Evolutionary conservation across 306 rosid species (phyloP), one percentile per base, ranked within the genome.

Genomic region (Sindora glabra): DNA sequence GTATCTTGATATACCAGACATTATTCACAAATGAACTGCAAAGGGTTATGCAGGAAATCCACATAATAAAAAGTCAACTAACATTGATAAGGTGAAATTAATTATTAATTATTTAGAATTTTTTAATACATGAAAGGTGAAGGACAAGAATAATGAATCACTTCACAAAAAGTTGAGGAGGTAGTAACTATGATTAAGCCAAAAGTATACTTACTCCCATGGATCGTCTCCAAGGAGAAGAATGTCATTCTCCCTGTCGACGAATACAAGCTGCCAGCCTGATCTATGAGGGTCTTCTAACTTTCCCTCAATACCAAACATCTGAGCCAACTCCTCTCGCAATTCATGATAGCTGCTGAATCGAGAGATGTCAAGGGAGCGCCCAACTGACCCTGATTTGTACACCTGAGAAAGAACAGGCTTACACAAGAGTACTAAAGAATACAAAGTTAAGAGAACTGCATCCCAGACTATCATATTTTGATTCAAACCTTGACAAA

Each of bases 191-290:
- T n/a, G n/a, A n/a, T n/a, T n/a, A n/a, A n/a, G n/a, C n/a, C n/a
- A n/a, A n/a, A n/a, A n/a, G n/a, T n/a, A 74, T 26, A 74, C 96
- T 89, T 83, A 85, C 96, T 89, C 94, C 96, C 96, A 89, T 17
- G 96, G 96, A 50, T 83, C 96, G 59, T 89, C 96, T 33, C 96
- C 96, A 81, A 89, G 96, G 88, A 89, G 96, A 85, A 89, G 96
- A 69, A 79, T 85, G 63, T 89, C 96, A 41, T 89, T 65, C 96
- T 89, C 96, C 96, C 89, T 85, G 89, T 89, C 96, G 65, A 89
- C 96, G 25, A 89, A 89, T 79, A 89, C 96, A 89, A 89, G 96
- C 96, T 89, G 96, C 96, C 96, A 89, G 96, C 96, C 96, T 89
- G 96, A 89, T 89, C 96, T 89, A 89, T 67, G 86, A 85, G 86